These are phyloP conservation scores for Nitzschia putrida DNA, from an alignment of 108 stramenopile species.

Conservation along the genomic window DNA sequence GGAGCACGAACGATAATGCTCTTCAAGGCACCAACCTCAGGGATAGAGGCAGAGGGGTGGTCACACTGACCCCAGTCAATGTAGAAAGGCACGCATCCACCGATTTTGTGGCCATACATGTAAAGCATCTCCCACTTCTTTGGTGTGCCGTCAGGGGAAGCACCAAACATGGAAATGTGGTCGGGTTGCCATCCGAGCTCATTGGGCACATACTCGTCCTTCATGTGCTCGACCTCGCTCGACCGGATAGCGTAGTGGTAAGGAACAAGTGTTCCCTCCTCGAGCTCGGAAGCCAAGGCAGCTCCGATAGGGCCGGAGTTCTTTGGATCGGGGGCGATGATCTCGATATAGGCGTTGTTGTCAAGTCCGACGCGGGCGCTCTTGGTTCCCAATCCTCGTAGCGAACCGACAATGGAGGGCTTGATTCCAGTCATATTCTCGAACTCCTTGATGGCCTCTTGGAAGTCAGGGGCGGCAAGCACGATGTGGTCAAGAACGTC, in stretches of 20 bases:
- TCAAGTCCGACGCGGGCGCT: slow-evolving; percentile 50
- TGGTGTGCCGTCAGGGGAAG: slow-evolving; percentile 48
- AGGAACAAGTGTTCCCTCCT: slow-evolving; percentile 44
- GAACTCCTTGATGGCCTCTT: slow-evolving; percentile 54
- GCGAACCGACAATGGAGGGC: slow-evolving; percentile 48
- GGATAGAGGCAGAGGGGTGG: slow-evolving; percentile 52
- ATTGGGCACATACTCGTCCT: slow-evolving; percentile 47
- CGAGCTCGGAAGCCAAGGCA: slow-evolving; percentile 37
- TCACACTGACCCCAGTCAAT: slow-evolving; percentile 57
- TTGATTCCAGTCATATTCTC: slow-evolving; percentile 52
- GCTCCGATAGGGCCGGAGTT: slow-evolving; percentile 53
- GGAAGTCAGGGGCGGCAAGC: slow-evolving; percentile 51
- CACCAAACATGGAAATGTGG: slow-evolving; percentile 60
- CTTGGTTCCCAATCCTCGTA: slow-evolving; percentile 56
- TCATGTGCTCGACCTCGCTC: slow-evolving; percentile 42
- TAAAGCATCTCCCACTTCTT: slow-evolving; percentile 62
- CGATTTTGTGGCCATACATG: slow-evolving; percentile 58
- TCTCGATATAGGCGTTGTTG: slow-evolving; percentile 51
- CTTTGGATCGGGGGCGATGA: slow-evolving; percentile 59
- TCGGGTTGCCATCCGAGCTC: slow-evolving; percentile 55
- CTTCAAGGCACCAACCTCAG: slow-evolving; percentile 46
- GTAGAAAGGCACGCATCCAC: slow-evolving; percentile 53
- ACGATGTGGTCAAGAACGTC: slow-evolving; percentile 63
- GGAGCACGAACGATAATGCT: slow-evolving; percentile 43
- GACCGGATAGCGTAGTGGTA: slow-evolving; percentile 57